A percentile compares a stretch with the other conserved stretches of the same genome.
These are phyloP conservation scores for Cerioporus squamosus DNA, from an alignment of 1,284 basidiomycete genomes.

Conservation along the genomic window DNA sequence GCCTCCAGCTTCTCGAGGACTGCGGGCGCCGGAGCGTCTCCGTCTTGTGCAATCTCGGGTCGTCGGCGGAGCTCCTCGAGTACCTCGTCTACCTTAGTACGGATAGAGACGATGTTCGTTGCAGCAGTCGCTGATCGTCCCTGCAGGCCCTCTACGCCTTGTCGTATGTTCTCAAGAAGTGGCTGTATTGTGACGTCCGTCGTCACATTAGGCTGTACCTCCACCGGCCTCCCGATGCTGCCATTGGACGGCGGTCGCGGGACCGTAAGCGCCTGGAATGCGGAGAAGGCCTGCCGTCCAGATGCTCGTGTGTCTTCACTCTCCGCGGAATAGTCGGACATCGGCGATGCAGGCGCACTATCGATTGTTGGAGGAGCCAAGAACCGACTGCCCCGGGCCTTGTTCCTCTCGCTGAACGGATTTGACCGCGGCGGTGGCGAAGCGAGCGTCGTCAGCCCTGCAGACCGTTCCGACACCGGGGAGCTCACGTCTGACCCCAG, in stretches of 20 bases:
- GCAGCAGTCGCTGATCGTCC: slow-evolving; percentile 19
- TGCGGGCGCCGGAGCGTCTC: neutral
- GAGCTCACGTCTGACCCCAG: slow-evolving; percentile 11
- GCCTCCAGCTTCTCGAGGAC: slow-evolving; percentile 30
- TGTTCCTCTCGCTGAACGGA: neutral
- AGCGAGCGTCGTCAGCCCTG: slow-evolving; percentile 24
- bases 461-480: slow-evolving; percentile 24
- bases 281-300: neutral
- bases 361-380: slow-evolving; percentile 6
- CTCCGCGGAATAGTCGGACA: slow-evolving; percentile 29
- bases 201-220: no score
- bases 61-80: slow-evolving; percentile 25
- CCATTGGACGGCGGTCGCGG: neutral
- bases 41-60: neutral
- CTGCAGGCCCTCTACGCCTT: slow-evolving; percentile 23
- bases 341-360: slow-evolving; percentile 23
- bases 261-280: neutral
- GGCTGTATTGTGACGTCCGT: neutral
- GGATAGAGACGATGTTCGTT: slow-evolving; percentile 26
- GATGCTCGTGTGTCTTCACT: neutral
- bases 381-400: neutral
- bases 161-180: slow-evolving; percentile 19
- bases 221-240: neutral
- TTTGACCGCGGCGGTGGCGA: slow-evolving; percentile 11
- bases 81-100: slow-evolving; percentile 29